Base-by-base conservation (phyloP, 768 basidiomycete genomes). In the Dacryopinax spathularia region DNA sequence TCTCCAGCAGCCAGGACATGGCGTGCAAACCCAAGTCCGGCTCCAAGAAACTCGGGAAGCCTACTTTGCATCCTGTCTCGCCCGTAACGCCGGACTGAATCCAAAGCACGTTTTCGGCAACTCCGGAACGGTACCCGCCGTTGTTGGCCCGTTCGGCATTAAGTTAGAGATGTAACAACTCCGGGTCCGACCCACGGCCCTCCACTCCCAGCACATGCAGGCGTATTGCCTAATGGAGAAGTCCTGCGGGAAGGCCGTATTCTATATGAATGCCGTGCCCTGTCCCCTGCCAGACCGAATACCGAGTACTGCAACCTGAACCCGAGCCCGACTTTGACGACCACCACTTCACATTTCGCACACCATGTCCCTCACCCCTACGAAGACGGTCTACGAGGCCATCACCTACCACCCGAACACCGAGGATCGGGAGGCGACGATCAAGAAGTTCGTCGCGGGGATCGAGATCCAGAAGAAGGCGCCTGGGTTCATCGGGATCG, bases 361-460 rank as follows among this genome's bases (percentile, higher is more conserved):
- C 25, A 25, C 7, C 22, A 56, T 56, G 48, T 13, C 25, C 7
- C 48, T 56, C 29, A 56, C 48, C 3, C 48, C 48, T 9, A 56
- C 48, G 25, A 56, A 56, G 48, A 27, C 48, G 48, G 25, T 56
- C 25, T 56, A 56, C 48, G 48, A 56, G 48, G 48, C 48, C 48
- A 56, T 56, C 48, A 56, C 48, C 48, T 56, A 56, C 48, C 48
- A 56, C 29, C 48, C 48, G 9, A 56, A 56, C 29, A 56, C 13
- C 25, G 48, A 56, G 48, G 29, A 56, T 20, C 25, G 20, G 48
- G 48, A 56, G 29, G 48, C 22, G 10, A 56, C 48, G 13, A 56
- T 56, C 48, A 56, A 56, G 48, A 56, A 56, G 48, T 29, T 56
- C 25, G 29, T 31, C 7, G 48, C 3, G 10, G 48, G 25, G 13